These are phyloP conservation scores for Agapanthus africanus DNA, from an alignment of 106 monocot genomes.

Conservation along the genomic window DNA sequence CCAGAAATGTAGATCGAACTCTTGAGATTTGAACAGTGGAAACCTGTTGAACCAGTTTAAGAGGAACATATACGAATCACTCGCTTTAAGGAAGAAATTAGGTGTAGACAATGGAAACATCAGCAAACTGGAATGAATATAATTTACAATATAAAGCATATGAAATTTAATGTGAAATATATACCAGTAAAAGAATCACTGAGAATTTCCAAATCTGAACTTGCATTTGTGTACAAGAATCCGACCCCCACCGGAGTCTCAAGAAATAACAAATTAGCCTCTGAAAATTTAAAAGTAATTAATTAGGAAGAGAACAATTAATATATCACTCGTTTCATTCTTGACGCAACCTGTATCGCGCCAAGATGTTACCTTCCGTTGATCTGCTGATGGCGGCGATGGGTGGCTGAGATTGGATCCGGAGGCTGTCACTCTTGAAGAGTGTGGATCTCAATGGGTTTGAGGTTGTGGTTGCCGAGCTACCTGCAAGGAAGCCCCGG, in stretches of 20 bases:
- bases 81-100: conserved; percentile 41
- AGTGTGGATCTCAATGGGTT: too few species aligned
- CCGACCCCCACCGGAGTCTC: conserved; percentile 79
- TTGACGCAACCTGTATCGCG: too few species aligned
- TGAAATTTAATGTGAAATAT: neutral
- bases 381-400: too few species aligned
- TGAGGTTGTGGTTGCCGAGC: too few species aligned
- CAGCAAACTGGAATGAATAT: neutral
- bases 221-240: conserved; percentile 71
- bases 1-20: conserved; percentile 67
- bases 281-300: too few species aligned
- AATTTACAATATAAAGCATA: neutral
- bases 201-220: conserved; percentile 36
- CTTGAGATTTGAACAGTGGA: conserved; percentile 54
- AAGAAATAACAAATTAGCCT: conserved; percentile 54
- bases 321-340: too few species aligned
- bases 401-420: too few species aligned
- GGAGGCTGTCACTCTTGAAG: too few species aligned
- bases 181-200: conserved; percentile 39
- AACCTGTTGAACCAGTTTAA: conserved; percentile 74
- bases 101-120: too few species aligned
- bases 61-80: conserved; percentile 53
- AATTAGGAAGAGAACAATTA: too few species aligned
- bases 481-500: too few species aligned
- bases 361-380: too few species aligned